Evolutionary conservation across 2,329 filamentous ascomycete species (phyloP), one percentile per base, ranked within the genome.

Genomic region (Periglandula ipomoeae): DNA sequence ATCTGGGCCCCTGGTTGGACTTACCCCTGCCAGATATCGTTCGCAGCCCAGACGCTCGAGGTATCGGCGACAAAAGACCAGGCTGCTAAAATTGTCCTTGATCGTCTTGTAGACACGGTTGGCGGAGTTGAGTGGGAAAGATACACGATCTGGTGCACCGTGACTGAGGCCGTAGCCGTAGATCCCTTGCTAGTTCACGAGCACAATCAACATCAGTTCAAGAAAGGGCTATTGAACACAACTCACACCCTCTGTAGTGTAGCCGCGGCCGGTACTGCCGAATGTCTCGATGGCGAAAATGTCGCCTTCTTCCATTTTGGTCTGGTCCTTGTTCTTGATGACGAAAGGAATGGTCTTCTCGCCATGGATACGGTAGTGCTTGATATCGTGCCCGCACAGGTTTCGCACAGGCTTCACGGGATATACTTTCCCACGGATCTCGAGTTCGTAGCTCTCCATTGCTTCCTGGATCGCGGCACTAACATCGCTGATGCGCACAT

Each of bases 241-340:
- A 6, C 58, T 57, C 67, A 88, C 85, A 69, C 93, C 87, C 58
- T 95, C 88, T 55, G 78, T 73, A 39, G 91, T 81, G 60, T 84
- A 84, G 53, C 89, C 89, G 59, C 85, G 87, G 51, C 89, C 90
- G 11, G 89, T 95, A 61, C 82, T 90, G 32, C 89, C 89, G 63
- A 95, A 95, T 0, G 89, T 95, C 70, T 95, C 89, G 56, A 95
- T 94, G 52, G 89, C 89, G 65, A 91, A 95, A 17, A 88, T 80
- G 58, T 95, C 89, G 32, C 89, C 89, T 66, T 95, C 89, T 68
- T 95, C 89, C 89, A 95, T 95, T 74, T 94, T 94, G 35, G 87
- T 93, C 62, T 84, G 80, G 58, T 93, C 86, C 44, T 75, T 75
- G 50, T 82, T 82, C 71, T 91, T 94, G 56, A 94, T 85, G 58